Percentiles rank a stretch among this genome's conserved stretches.
phyloP scores from a whole-genome alignment of 192 early-diverging fungal species.

The Dimargaris cristalligena region DNA sequence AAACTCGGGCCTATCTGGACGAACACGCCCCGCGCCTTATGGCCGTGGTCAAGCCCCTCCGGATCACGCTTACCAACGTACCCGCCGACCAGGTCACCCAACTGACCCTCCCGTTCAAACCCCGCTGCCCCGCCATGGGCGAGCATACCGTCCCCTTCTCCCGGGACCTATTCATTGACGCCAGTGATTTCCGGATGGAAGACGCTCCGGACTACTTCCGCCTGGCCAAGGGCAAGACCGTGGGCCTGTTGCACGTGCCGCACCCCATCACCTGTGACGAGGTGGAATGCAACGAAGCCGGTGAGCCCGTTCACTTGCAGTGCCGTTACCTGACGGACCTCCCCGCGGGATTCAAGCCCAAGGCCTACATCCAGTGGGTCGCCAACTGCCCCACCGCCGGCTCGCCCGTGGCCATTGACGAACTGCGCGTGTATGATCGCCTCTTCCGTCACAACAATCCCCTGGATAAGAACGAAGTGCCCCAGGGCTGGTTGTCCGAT shows the following conservation, averaged over 20 bases:
- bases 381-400: conserved; percentile 65
- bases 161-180: conserved; percentile 84
- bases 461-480: conserved; percentile 51
- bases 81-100: conserved; percentile 65
- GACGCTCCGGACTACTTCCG: conserved; percentile 94
- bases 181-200: conserved; percentile 81
- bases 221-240: conserved; percentile 80
- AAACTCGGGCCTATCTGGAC: conserved; percentile 87
- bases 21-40: conserved; percentile 85
- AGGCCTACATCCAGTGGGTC: conserved; percentile 99
- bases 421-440: conserved; percentile 69
- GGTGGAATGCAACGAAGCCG: conserved; percentile 56
- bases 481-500: conserved; percentile 82
- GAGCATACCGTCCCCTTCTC: conserved; percentile 81
- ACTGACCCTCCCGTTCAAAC: conserved; percentile 76
- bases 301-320: conserved; percentile 66
- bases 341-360: conserved; percentile 54
- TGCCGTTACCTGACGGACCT: conserved; percentile 65
- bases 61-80: conserved; percentile 79
- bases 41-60: conserved; percentile 75
- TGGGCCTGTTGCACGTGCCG: conserved; percentile 79
- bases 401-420: conserved; percentile 66
- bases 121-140: conserved; percentile 61
- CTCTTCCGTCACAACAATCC: conserved; percentile 89
- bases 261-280: conserved; percentile 73